Base-by-base conservation (phyloP, 106 monocot genomes). In the Cymbidium sinense region DNA sequence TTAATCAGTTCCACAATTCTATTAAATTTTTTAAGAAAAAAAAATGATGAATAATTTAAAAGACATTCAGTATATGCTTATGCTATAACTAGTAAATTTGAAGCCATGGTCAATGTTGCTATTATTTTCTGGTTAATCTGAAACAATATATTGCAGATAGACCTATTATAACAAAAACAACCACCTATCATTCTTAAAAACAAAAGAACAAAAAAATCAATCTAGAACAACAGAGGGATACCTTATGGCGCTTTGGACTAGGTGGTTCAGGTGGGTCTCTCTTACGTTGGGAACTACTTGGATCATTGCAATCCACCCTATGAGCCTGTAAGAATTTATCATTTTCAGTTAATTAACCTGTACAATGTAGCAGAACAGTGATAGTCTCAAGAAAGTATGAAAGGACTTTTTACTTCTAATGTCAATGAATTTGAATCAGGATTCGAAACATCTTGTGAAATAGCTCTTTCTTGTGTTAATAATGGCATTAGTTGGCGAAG, bases 201-300 rank as follows among this genome's bases (percentile, higher is more conserved):
- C 0, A 58, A 9, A 62, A 62, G 61, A 8, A 25, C 1, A 25
- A 54, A n/a, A 54, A n/a, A 62, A 62, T 7, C 18, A 54, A 39
- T 47, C 47, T 62, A 62, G 61, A 33, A 67, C 33, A 31, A 18
- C 13, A 13, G 13, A 67, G 25, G 31, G 15, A 74, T 69, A 81
- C 81, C 81, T 81, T 81, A 65, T 75, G 76, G 47, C 81, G 81
- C 81, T 81, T 81, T 28, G 81, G 4, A 81, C 29, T 75, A 9
- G 55, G 64, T 31, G 34, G 10, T 65, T 75, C 75, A 25, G 67
- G 50, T 67, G 67, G 76, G 34, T 81, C 75, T 65, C 58, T 75
- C 47, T 19, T 75, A 64, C n/a, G 64, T 31, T 30, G 64, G n/a
- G 76, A 58, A 64, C 43, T 74, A 20, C 74, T 80, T 75, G 80